These are phyloP conservation scores for Hydnomerulius pinastri DNA, from an alignment of 768 basidiomycete species.

Conservation along the genomic window DNA sequence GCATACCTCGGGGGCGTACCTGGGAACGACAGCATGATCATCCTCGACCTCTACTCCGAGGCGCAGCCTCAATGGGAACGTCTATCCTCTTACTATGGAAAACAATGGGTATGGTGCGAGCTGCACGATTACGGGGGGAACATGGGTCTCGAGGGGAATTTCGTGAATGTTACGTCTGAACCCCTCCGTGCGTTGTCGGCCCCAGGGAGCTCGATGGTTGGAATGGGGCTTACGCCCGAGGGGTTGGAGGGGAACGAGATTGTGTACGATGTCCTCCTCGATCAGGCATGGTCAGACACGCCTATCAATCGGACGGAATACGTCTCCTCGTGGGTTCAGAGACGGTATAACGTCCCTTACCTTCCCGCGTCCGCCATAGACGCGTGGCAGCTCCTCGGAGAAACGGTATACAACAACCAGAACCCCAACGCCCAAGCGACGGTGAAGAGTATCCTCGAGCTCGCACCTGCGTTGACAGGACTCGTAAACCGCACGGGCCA, in stretches of 20 bases:
- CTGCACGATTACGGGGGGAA: slow-evolving; percentile 42
- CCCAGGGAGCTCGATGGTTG: slow-evolving; percentile 37
- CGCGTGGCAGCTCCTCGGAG: slow-evolving; percentile 40
- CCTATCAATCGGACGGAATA: slow-evolving; percentile 35
- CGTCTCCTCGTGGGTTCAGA: slow-evolving; percentile 35
- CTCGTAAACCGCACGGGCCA: slow-evolving; percentile 35
- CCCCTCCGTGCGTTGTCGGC: slow-evolving; percentile 34
- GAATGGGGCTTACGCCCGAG: slow-evolving; percentile 41
- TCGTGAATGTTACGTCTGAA: slow-evolving; percentile 34
- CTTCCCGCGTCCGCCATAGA: slow-evolving; percentile 27
- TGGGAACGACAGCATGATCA: slow-evolving; percentile 39
- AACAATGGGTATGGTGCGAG: slow-evolving; percentile 44
- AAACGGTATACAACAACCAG: slow-evolving; percentile 41
- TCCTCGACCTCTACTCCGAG: slow-evolving; percentile 43
- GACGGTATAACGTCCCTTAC: slow-evolving; percentile 33
- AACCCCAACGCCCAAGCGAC: slow-evolving; percentile 34
- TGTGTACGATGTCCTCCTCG: slow-evolving; percentile 42
- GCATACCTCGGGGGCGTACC: slow-evolving; percentile 42
- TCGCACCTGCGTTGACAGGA: slow-evolving; percentile 35
- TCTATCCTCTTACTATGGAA: slow-evolving; percentile 40
- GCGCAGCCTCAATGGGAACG: slow-evolving; percentile 44
- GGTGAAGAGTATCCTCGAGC: slow-evolving; percentile 40
- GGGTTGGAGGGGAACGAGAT: slow-evolving; percentile 47
- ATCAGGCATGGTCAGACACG: slow-evolving; percentile 42
- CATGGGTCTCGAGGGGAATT: slow-evolving; percentile 40